phyloP scores from a whole-genome alignment of 2,329 filamentous ascomycete genomes.

The Zymoseptoria crescenta region DNA sequence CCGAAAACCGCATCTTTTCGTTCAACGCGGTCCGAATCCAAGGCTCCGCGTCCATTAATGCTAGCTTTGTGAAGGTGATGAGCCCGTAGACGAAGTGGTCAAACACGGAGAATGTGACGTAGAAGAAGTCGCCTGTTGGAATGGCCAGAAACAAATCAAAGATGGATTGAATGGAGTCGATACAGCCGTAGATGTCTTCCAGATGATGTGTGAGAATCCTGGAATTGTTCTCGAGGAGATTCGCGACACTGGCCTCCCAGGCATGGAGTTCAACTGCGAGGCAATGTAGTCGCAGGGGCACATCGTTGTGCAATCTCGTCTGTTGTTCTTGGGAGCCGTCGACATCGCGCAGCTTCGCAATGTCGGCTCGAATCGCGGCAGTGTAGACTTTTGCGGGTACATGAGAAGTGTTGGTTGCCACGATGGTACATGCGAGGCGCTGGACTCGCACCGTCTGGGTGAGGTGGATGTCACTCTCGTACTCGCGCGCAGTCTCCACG shows the following conservation, averaged over 20 bases:
- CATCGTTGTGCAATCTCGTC: conserved; percentile 8
- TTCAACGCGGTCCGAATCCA: conserved; percentile 21
- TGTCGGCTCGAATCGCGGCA: conserved; percentile 23
- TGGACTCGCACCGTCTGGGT: conserved; percentile 25
- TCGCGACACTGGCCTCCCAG: conserved; percentile 21
- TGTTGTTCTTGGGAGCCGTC: conserved; percentile 9
- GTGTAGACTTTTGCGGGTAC: conserved; percentile 23
- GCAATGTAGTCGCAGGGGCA: conserved; percentile 21
- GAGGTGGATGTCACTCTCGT: conserved; percentile 23
- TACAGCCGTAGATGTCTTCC: conserved; percentile 20
- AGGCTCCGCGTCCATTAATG: conserved; percentile 24
- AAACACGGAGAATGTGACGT: conserved; percentile 24
- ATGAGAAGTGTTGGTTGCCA: conserved; percentile 15
- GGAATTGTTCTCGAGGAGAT: conserved; percentile 18
- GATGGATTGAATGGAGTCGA: conserved; percentile 20
- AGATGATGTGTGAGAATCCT: conserved; percentile 18
- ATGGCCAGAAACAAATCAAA: conserved; percentile 23
- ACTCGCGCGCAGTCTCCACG: conserved; percentile 19
- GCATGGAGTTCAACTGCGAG: conserved; percentile 22
- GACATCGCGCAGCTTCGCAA: conserved; percentile 14
- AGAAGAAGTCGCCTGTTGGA: conserved; percentile 19
- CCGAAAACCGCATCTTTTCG: conserved; percentile 15
- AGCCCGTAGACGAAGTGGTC: conserved; percentile 26
- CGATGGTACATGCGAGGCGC: conserved; percentile 21
- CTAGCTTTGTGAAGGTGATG: conserved; percentile 23